phyloP scores from a whole-genome alignment of 176 grass and related monocot genomes.

The Triticum urartu region DNA sequence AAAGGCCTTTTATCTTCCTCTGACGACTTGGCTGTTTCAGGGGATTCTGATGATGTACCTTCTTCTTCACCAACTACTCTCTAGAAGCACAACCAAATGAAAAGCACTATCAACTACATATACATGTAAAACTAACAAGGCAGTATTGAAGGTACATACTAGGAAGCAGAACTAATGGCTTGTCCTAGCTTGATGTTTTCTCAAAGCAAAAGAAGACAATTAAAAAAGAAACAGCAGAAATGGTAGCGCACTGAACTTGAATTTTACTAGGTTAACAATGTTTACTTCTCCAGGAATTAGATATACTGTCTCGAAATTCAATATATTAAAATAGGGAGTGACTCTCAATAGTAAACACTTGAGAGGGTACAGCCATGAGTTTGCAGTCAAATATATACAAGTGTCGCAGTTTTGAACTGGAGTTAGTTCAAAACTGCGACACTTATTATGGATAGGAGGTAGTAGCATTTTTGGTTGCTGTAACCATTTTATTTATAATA shows the following conservation, averaged over 20 bases:
- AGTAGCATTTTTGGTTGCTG: not conserved
- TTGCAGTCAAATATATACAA: not conserved
- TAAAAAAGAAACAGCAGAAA: conserved; percentile 5
- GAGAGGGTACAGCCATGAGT: not conserved
- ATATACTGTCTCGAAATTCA: not conserved
- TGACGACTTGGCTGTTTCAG: conserved; percentile 45
- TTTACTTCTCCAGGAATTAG: not conserved
- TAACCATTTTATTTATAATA: not conserved
- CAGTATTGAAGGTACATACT: not conserved
- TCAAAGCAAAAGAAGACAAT: not conserved
- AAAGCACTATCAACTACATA: conserved; percentile 16
- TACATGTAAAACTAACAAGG: not conserved
- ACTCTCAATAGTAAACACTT: not conserved
- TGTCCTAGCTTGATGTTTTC: not conserved
- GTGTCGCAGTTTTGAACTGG: too few species aligned
- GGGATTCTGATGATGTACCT: conserved; percentile 41
- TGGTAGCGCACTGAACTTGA: not conserved
- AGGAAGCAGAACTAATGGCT: not conserved
- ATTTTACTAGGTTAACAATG: not conserved
- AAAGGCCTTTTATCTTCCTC: conserved; percentile 71
- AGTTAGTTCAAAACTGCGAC: too few species aligned
- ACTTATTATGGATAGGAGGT: too few species aligned
- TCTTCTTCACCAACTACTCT: conserved; percentile 60
- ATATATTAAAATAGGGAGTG: not conserved
- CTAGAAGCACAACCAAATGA: conserved; percentile 47